Percentiles rank a stretch among this genome's conserved stretches.
Evolutionary conservation across 2,329 filamentous ascomycete species (phyloP).

Genomic region (Escovopsis weberi): DNA sequence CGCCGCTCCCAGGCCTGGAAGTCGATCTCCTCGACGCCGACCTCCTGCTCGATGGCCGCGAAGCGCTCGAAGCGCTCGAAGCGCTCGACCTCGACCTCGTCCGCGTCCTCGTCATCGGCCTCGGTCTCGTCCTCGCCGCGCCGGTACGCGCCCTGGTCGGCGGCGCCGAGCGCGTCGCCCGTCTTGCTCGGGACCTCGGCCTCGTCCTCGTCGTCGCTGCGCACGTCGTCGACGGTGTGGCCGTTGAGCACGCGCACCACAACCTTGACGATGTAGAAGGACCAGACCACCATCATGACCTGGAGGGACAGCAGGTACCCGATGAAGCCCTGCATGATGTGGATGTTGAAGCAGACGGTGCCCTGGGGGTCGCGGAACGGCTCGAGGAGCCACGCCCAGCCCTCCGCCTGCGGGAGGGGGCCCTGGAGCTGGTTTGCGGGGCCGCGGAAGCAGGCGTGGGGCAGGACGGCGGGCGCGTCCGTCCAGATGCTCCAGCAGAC

Average conservation of each 20-base stretch:
- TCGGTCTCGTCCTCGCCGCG: conserved; percentile 41
- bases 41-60: conserved; percentile 51
- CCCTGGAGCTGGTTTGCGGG: conserved; percentile 38
- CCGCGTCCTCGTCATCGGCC: conserved; percentile 20
- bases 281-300: conserved; percentile 72
- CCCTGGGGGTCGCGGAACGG: conserved; percentile 60
- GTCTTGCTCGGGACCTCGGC: conserved; percentile 25
- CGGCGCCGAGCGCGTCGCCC: too few species aligned
- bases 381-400: conserved; percentile 51
- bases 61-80: conserved; percentile 35
- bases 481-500: conserved; percentile 72
- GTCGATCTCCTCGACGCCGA: conserved; percentile 55
- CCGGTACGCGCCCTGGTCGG: too few species aligned
- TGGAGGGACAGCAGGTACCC: conserved; percentile 64
- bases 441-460: conserved; percentile 57
- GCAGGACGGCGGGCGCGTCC: conserved; percentile 47
- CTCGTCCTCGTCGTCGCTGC: conserved; percentile 74
- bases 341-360: conserved; percentile 66
- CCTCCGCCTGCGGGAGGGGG: conserved; percentile 33
- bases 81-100: conserved; percentile 19
- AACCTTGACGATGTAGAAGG: conserved; percentile 72
- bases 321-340: conserved; percentile 64
- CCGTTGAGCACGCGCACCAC: conserved; percentile 67
- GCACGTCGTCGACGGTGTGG: conserved; percentile 64
- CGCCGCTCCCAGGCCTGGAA: conserved; percentile 47